phyloP scores from a whole-genome alignment of 208 protist genomes.

The Blastocrithidia nonstop region DNA sequence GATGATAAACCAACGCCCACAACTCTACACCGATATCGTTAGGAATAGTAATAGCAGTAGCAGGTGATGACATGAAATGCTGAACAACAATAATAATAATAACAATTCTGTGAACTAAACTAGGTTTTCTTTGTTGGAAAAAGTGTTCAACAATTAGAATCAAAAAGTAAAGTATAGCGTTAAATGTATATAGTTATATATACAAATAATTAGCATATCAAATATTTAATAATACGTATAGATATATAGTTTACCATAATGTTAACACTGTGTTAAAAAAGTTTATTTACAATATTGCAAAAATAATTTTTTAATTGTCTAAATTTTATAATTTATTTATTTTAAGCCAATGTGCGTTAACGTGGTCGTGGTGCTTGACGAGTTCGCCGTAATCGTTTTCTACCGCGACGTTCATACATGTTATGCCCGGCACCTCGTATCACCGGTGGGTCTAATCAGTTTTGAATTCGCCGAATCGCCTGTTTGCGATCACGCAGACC shows the following conservation, averaged over 20 bases:
- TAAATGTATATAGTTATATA: slow-evolving; percentile 1
- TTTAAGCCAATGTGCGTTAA: no score
- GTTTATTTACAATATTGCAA: not conserved
- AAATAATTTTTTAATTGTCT: no score
- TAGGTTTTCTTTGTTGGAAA: no score
- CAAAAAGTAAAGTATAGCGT: no score
- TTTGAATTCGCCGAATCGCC: slow-evolving; percentile 40
- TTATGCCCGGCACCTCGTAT: slow-evolving; percentile 71
- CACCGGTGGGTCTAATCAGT: slow-evolving; percentile 73
- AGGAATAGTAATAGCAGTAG: not conserved
- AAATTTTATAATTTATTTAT: no score
- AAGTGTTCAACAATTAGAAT: no score
- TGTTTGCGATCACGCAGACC: slow-evolving; percentile 45
- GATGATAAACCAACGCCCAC: slow-evolving; percentile 44
- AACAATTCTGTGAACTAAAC: no score
- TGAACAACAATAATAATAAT: no score
- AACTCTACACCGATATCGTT: slow-evolving; percentile 49
- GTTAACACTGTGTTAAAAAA: not conserved
- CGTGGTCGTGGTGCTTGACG: no score
- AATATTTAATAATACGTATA: not conserved
- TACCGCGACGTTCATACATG: slow-evolving; percentile 65
- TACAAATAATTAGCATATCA: not conserved
- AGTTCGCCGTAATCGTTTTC: slow-evolving; percentile 49
- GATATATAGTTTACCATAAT: not conserved
- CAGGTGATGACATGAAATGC: not conserved